Conservation (phyloP, 2,329 filamentous ascomycete genomes). For the Onygenales sp. region DNA sequence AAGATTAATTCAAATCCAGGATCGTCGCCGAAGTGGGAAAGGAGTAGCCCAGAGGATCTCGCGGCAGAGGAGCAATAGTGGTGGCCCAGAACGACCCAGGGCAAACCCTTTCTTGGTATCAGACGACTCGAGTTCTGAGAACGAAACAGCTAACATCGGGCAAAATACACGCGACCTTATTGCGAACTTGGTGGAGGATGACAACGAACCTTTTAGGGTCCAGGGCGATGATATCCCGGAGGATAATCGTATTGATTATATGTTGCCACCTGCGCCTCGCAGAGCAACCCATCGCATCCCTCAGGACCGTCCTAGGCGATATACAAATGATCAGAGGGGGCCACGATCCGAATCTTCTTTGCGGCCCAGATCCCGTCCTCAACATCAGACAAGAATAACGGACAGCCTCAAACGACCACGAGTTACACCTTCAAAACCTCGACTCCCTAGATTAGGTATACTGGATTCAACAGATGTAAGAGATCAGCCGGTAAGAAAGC, state of each 20-base stretch:
- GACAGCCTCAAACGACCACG: slow-evolving; percentile 17
- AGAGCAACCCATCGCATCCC: slow-evolving; percentile 4
- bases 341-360: background rate
- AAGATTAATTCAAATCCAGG: slow-evolving; percentile 16
- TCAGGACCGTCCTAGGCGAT: slow-evolving; percentile 12
- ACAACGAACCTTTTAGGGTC: slow-evolving; percentile 13
- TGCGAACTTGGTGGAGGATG: slow-evolving; percentile 13
- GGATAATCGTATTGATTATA: slow-evolving; percentile 34
- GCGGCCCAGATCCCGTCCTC: slow-evolving; percentile 17
- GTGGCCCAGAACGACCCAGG: background rate
- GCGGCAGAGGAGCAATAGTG: slow-evolving; percentile 12
- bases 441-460: slow-evolving; percentile 35
- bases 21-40: slow-evolving; percentile 9
- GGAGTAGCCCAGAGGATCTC: slow-evolving; percentile 14
- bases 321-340: slow-evolving; percentile 4
- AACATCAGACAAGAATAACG: slow-evolving; percentile 28
- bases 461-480: slow-evolving; percentile 39
- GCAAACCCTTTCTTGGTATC: slow-evolving; percentile 6
- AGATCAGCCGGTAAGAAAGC: slow-evolving; percentile 17
- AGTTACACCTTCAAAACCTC: slow-evolving; percentile 12
- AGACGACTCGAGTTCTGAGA: slow-evolving; percentile 21
- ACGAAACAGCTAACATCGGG: slow-evolving; percentile 2
- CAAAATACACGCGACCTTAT: slow-evolving; percentile 10
- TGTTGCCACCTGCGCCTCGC: slow-evolving; percentile 24
- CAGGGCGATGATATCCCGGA: slow-evolving; percentile 28